Percentiles rank a stretch among this genome's conserved stretches.
phyloP scores from a whole-genome alignment of 2,329 filamentous ascomycete genomes.

The Ilyonectria destructans region DNA sequence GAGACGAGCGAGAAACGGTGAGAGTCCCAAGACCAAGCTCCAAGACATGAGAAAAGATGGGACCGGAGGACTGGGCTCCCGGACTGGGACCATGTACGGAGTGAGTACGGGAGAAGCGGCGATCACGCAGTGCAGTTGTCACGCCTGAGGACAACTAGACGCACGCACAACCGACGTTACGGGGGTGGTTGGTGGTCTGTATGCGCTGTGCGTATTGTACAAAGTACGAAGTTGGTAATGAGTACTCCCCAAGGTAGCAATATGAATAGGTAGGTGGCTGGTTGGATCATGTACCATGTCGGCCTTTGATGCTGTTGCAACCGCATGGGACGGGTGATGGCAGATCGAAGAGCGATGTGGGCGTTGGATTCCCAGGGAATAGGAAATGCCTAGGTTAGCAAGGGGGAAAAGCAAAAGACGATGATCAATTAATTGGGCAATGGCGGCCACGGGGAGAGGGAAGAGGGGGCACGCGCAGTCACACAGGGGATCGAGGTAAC shows the following conservation, averaged over 20 bases:
- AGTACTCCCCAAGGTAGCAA: conserved; percentile 8
- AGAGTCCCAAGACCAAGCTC: conserved; percentile 13
- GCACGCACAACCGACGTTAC: conserved; percentile 3
- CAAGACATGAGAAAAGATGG: conserved; percentile 14
- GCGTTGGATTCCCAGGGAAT: conserved; percentile 7
- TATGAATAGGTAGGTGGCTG: conserved; percentile 18
- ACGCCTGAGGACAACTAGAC: conserved; percentile 17
- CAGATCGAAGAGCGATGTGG: conserved; percentile 30
- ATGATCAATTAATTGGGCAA: conserved; percentile 4
- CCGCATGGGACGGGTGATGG: conserved; percentile 33
- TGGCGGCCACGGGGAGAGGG: conserved; percentile 2
- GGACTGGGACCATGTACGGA: conserved; percentile 11
- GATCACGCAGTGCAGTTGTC: conserved; percentile 22
- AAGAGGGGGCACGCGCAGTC: conserved; percentile 4
- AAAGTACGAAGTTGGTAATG: conserved; percentile 8
- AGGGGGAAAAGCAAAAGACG: conserved; percentile 12
- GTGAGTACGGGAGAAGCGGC: neutral
- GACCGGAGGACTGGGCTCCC: conserved; percentile 3
- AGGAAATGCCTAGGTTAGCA: conserved; percentile 8
- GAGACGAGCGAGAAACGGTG: conserved; percentile 27
- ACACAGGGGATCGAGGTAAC: neutral
- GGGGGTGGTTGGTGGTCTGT: neutral
- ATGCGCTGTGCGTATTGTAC: conserved; percentile 3
- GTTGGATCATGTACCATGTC: conserved; percentile 19
- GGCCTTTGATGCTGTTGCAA: conserved; percentile 7